A percentile compares a stretch with the other conserved stretches of the same genome.
These are phyloP conservation scores for Pseudocercospora fuligena DNA, from an alignment of 2,329 filamentous ascomycete species.

Conservation along the genomic window DNA sequence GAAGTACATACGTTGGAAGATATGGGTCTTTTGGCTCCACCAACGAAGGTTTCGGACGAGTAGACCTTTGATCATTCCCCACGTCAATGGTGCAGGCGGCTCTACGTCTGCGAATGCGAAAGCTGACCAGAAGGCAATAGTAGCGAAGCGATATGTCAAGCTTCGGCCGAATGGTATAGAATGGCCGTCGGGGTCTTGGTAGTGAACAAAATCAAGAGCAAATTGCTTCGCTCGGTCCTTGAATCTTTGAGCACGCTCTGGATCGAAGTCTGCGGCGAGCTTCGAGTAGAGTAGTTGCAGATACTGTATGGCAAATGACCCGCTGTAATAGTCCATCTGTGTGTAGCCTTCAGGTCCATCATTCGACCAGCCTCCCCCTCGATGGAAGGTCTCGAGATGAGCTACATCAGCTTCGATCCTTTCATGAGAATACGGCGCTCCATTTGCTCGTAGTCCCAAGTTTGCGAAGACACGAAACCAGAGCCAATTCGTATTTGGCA, in stretches of 20 bases:
- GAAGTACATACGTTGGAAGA: conserved; percentile 61
- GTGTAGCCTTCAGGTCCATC: conserved; percentile 79
- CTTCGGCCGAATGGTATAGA: conserved; percentile 78
- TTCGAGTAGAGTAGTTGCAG: conserved; percentile 78
- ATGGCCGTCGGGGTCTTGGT: conserved; percentile 73
- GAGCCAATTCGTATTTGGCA: conserved; percentile 70
- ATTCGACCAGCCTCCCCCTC: conserved; percentile 79
- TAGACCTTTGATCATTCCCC: conserved; percentile 79
- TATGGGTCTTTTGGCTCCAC: conserved; percentile 77
- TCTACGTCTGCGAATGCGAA: conserved; percentile 77
- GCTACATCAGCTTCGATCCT: conserved; percentile 75
- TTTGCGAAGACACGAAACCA: conserved; percentile 89
- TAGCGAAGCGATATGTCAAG: conserved; percentile 81
- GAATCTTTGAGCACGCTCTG: conserved; percentile 69
- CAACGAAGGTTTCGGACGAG: conserved; percentile 75
- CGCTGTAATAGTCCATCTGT: conserved; percentile 86
- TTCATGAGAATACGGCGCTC: conserved; percentile 70
- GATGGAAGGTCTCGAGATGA: conserved; percentile 79
- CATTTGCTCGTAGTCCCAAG: conserved; percentile 75
- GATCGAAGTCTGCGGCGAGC: conserved; percentile 68
- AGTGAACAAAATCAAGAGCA: conserved; percentile 74
- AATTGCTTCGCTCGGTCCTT: conserved; percentile 68
- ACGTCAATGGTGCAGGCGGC: conserved; percentile 71
- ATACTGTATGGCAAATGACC: conserved; percentile 81
- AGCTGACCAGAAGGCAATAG: conserved; percentile 83